phyloP scores from a whole-genome alignment of 2,329 filamentous ascomycete species.

The Capronia epimyces region DNA sequence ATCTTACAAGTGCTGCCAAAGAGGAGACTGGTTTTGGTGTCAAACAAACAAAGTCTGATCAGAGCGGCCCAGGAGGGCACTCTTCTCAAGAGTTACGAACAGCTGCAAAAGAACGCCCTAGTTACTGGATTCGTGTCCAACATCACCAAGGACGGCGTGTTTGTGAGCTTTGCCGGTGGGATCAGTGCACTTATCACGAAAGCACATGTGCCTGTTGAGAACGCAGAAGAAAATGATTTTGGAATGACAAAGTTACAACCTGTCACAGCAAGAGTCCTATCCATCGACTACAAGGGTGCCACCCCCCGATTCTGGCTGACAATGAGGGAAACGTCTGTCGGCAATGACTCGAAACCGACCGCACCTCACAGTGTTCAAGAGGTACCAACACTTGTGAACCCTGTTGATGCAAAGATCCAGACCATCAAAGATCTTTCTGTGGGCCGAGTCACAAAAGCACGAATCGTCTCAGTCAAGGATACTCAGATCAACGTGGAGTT shows the following conservation, averaged over 20 bases:
- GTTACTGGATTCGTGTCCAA: constrained; percentile 79
- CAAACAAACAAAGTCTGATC: constrained; percentile 76
- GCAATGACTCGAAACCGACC: constrained; percentile 30
- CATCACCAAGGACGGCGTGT: constrained; percentile 72
- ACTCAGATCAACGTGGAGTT: constrained; percentile 90
- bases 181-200: constrained; percentile 76
- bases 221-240: constrained; percentile 64
- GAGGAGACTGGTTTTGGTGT: constrained; percentile 68
- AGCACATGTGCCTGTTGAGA: constrained; percentile 67
- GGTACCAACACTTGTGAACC: constrained; percentile 48
- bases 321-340: constrained; percentile 49
- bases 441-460: constrained; percentile 69
- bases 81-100: constrained; percentile 65
- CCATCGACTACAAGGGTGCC: constrained; percentile 58
- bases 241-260: constrained; percentile 73
- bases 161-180: constrained; percentile 78
- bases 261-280: constrained; percentile 64
- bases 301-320: constrained; percentile 65
- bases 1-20: constrained; percentile 80
- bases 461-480: constrained; percentile 75
- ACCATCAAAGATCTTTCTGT: constrained; percentile 67
- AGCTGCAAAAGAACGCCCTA: constrained; percentile 62
- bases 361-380: constrained; percentile 29
- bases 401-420: constrained; percentile 59
- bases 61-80: constrained; percentile 66